Percentiles rank a stretch among this genome's conserved stretches.
These are phyloP conservation scores for Colletotrichum tofieldiae DNA, from an alignment of 2,329 filamentous ascomycete species.

Conservation along the genomic window DNA sequence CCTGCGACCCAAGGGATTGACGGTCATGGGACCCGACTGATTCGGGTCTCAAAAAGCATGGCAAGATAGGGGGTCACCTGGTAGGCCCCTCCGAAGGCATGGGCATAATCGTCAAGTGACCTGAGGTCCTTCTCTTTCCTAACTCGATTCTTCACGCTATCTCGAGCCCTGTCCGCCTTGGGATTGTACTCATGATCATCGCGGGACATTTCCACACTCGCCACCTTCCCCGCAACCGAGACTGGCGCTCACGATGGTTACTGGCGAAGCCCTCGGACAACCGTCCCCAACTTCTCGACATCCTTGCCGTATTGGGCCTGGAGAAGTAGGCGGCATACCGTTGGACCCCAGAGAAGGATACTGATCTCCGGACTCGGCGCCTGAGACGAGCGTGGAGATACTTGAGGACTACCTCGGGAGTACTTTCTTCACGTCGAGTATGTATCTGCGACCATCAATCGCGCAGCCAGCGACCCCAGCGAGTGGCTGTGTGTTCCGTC, in stretches of 20 bases:
- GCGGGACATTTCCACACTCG: slow-evolving; percentile 29
- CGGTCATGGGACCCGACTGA: slow-evolving; percentile 27
- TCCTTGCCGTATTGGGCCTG: slow-evolving; percentile 28
- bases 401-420: slow-evolving; percentile 8
- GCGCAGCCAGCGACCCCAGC: neutral
- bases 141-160: slow-evolving; percentile 14
- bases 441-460: neutral
- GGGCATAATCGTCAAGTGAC: slow-evolving; percentile 32
- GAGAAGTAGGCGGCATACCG: slow-evolving; percentile 13
- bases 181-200: slow-evolving; percentile 25
- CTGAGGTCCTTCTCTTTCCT: slow-evolving; percentile 36
- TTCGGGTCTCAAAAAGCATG: slow-evolving; percentile 20
- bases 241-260: slow-evolving; percentile 35
- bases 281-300: slow-evolving; percentile 9
- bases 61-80: neutral
- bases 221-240: slow-evolving; percentile 38
- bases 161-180: slow-evolving; percentile 21
- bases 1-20: slow-evolving; percentile 17
- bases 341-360: slow-evolving; percentile 32
- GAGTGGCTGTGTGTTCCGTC: slow-evolving; percentile 7
- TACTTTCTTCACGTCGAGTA: slow-evolving; percentile 7
- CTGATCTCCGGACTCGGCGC: slow-evolving; percentile 9
- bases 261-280: slow-evolving; percentile 26
- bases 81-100: slow-evolving; percentile 1
- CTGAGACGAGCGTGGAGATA: slow-evolving; percentile 5